Evolutionary conservation across 1,284 basidiomycete genomes (phyloP), one percentile per base, ranked within the genome.

Genomic region (Ustilago curta): DNA sequence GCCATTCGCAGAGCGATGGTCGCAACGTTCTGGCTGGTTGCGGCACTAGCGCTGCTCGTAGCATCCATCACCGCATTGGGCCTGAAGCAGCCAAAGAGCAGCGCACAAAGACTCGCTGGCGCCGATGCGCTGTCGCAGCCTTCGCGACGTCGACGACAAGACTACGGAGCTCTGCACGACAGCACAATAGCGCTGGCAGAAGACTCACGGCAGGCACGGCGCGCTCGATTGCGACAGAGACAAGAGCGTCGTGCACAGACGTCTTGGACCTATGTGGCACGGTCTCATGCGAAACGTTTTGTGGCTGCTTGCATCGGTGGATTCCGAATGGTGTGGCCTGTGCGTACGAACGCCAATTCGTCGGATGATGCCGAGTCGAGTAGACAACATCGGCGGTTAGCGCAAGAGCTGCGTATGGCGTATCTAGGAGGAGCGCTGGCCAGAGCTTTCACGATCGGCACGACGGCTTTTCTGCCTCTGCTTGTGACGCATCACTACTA

Each of bases 381-480:
- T 12, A 51, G 50, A 8, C 16, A 43, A 11, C 64, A 50, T 5
- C 45, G 51, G 32, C 37, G 48, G 21, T 18, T 61, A 32, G 69
- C 71, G 9, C 40, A 45, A 21, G 69, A 73, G 44, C 56, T 79
- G 35, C 59, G 65, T 27, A 59, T 80, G 66, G 76, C 76, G 4
- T 80, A 80, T 37, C 59, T 80, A 11, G 76, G 78, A 8, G 78
- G 78, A 7, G 68, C 69, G 5, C 56, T 80, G 29, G 78, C 78
- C 8, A 45, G 78, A 43, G 72, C 71, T 0, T 71, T 70, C 56
- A 79, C 78, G 4, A 79, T 79, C n/a, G 78, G 68, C 40, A 79
- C 76, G 0, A 79, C 78, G 11, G 74, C 78, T 12, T 78, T 80
- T 52, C 50, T 80, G n/a, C 78, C 78, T 16, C 61, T 80, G n/a